Percentiles rank a stretch among this genome's conserved stretches.
Conservation (phyloP, 2,329 filamentous ascomycete genomes). For the Periglandula ipomoeae region DNA sequence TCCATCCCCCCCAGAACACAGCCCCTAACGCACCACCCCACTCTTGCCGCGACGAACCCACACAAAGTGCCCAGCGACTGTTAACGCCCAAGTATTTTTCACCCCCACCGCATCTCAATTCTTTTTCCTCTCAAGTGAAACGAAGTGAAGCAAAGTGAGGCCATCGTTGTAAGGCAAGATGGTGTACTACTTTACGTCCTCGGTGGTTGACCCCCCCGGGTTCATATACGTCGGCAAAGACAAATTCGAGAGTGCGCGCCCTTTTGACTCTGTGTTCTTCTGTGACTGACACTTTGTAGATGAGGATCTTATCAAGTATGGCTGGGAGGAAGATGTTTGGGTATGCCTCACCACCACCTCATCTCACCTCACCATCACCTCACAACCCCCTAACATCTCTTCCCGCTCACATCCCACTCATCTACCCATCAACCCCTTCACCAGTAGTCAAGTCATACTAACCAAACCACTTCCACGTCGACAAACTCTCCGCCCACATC, state of each 20-base stretch:
- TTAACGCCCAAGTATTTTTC: background rate
- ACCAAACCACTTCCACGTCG: slow-evolving; percentile 71
- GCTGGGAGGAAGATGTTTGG: slow-evolving; percentile 92
- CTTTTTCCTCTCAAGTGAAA: background rate
- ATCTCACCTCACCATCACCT: background rate
- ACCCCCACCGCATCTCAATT: background rate
- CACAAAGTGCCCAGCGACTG: background rate
- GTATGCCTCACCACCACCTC: slow-evolving; percentile 12
- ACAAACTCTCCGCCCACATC: slow-evolving; percentile 95
- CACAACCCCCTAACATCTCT: too few relatives aligned
- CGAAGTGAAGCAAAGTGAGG: too few relatives aligned
- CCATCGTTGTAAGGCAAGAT: slow-evolving; percentile 42
- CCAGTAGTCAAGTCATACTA: too few relatives aligned
- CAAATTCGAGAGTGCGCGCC: slow-evolving; percentile 84
- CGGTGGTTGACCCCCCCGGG: slow-evolving; percentile 68
- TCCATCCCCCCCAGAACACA: too few relatives aligned
- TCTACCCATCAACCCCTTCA: too few relatives aligned
- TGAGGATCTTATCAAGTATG: slow-evolving; percentile 90
- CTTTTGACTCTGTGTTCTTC: too few relatives aligned
- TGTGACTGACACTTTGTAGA: slow-evolving; percentile 45
- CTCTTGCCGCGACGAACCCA: too few relatives aligned
- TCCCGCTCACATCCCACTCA: too few relatives aligned
- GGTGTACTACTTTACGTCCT: slow-evolving; percentile 96
- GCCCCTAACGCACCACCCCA: too few relatives aligned
- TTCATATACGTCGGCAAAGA: slow-evolving; percentile 97